phyloP scores from a whole-genome alignment of 306 rosid genomes.

The Rosa chinensis region DNA sequence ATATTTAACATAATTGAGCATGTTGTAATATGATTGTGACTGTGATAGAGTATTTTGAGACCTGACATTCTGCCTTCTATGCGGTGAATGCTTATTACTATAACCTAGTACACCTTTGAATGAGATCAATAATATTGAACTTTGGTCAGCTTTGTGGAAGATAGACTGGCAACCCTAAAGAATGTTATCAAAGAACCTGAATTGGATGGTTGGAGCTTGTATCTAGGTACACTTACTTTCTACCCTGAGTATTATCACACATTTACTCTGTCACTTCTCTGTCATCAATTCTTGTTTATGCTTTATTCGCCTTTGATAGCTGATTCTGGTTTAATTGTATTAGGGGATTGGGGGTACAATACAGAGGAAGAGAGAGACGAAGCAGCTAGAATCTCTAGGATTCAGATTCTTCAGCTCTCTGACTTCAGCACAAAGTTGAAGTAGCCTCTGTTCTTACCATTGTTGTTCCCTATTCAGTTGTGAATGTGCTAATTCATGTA shows the following conservation, averaged over 20 bases:
- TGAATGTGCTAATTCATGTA: conserved; percentile 8
- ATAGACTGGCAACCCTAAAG: conserved; percentile 71
- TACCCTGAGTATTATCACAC: background rate
- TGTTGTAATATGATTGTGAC: conserved; percentile 1
- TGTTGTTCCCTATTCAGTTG: conserved; percentile 10
- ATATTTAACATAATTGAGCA: background rate
- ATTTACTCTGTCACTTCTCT: background rate
- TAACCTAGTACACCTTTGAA: conserved; percentile 4
- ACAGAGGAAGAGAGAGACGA: conserved; percentile 80
- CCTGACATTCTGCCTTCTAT: background rate
- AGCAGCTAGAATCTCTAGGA: conserved; percentile 66
- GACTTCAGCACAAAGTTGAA: conserved; percentile 70
- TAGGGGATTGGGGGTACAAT: conserved; percentile 90
- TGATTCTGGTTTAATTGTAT: conserved; percentile 23
- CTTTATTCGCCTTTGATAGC: conserved; percentile 3
- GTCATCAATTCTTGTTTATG: background rate
- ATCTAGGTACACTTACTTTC: conserved; percentile 52
- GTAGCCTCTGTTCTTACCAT: conserved; percentile 30
- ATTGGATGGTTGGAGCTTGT: conserved; percentile 75
- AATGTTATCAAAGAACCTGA: conserved; percentile 90
- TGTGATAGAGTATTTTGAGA: background rate
- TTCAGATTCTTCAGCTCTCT: conserved; percentile 57
- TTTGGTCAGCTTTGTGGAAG: conserved; percentile 80
- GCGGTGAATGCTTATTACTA: background rate
- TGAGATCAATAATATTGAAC: conserved; percentile 22